Evolutionary conservation across 139 green algal species (phyloP).

Genomic region (Chlorella sp.): DNA sequence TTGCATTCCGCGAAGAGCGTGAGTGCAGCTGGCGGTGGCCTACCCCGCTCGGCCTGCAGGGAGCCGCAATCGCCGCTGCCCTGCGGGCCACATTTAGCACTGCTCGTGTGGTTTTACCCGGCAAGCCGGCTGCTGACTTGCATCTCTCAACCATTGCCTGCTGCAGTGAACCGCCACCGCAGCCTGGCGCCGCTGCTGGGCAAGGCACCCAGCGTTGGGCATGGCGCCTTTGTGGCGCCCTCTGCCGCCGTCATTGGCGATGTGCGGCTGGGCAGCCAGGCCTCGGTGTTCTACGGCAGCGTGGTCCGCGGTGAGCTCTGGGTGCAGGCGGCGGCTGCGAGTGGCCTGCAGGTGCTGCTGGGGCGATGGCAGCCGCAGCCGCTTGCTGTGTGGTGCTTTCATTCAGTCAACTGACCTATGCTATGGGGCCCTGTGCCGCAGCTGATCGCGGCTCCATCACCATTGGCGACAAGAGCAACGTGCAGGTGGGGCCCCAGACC

Average conservation of each 20-base stretch:
- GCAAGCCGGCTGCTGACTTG: no score
- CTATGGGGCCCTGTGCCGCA: slow-evolving; percentile 33
- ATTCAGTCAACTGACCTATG: neutral
- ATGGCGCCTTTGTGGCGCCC: slow-evolving; percentile 88
- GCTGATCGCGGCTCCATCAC: slow-evolving; percentile 87
- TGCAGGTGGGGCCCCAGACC: slow-evolving; percentile 53
- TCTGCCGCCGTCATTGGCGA: slow-evolving; percentile 87
- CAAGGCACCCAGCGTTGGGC: slow-evolving; percentile 69
- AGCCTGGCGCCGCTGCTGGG: slow-evolving; percentile 74
- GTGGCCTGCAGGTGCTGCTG: no score
- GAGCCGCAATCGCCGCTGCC: no score
- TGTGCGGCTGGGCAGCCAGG: slow-evolving; percentile 82
- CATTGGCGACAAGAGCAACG: slow-evolving; percentile 90
- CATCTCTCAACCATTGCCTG: neutral
- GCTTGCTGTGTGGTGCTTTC: neutral
- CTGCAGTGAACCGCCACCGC: slow-evolving; percentile 80
- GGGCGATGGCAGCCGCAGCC: no score
- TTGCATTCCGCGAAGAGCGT: slow-evolving; percentile 89
- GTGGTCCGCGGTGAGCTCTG: slow-evolving; percentile 85
- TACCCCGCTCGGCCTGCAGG: no score
- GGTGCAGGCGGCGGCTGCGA: neutral
- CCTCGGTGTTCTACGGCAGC: slow-evolving; percentile 93
- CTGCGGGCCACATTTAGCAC: no score
- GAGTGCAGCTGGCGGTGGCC: no score
- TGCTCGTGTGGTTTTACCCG: no score